Evolutionary conservation across 208 protist species (phyloP).

Genomic region (Leishmania guyanensis): DNA sequence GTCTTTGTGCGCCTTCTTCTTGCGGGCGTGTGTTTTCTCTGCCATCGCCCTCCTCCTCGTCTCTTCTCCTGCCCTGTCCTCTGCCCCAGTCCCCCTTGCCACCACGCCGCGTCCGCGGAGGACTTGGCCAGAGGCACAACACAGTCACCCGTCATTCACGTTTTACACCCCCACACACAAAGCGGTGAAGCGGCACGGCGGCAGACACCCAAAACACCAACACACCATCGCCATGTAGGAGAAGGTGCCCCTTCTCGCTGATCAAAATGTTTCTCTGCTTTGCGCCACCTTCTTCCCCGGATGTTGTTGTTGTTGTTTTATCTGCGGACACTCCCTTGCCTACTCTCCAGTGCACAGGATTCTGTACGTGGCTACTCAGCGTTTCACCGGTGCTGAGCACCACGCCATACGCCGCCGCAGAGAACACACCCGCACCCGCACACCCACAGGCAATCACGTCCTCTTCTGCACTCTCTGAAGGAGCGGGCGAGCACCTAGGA

Average conservation of each 20-base stretch:
- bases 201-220: too few relatives aligned
- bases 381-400: not conserved
- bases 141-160: not conserved
- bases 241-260: not conserved
- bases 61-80: not conserved
- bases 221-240: too few relatives aligned
- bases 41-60: not conserved
- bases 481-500: not conserved
- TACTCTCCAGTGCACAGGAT: slow-evolving; percentile 6
- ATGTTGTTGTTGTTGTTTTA: too few relatives aligned
- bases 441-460: not conserved
- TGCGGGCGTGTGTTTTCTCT: not conserved
- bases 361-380: not conserved
- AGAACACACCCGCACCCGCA: not conserved
- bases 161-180: slow-evolving; percentile 3
- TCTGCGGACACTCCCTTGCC: not conserved
- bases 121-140: not conserved
- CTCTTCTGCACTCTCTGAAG: not conserved
- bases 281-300: not conserved
- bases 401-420: not conserved
- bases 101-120: not conserved
- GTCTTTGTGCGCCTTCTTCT: slow-evolving; percentile 2
- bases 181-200: too few relatives aligned
- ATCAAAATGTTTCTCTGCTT: not conserved
- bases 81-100: not conserved